A percentile compares a stretch with the other conserved stretches of the same genome.
These are phyloP conservation scores for Fusarium sp. DNA, from an alignment of 2,329 filamentous ascomycete genomes.

Conservation along the genomic window DNA sequence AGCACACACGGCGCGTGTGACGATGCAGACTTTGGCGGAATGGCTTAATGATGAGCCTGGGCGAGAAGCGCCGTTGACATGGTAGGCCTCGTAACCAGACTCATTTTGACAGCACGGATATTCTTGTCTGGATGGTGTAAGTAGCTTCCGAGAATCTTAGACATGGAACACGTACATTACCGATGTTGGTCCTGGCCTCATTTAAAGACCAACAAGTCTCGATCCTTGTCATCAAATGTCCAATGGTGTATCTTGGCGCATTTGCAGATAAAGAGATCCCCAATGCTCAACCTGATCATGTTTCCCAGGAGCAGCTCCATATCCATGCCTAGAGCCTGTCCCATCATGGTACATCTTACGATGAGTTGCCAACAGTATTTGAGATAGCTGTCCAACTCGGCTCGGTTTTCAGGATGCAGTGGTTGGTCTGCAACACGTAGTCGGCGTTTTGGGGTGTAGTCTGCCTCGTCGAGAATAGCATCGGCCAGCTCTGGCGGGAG, in stretches of 20 bases:
- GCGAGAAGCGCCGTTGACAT: not conserved
- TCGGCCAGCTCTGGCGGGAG: slow-evolving; percentile 6
- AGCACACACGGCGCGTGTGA: not conserved
- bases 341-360: slow-evolving; percentile 16
- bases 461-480: not conserved
- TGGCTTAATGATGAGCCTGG: not conserved
- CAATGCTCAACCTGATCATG: not conserved
- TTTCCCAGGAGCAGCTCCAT: not conserved
- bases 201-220: not conserved
- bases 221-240: not conserved
- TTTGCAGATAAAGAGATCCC: not conserved
- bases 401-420: not conserved
- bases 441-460: not conserved
- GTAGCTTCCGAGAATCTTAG: not conserved
- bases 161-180: not conserved
- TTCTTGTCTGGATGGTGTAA: not conserved
- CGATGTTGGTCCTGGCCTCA: not conserved
- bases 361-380: slow-evolving; percentile 25
- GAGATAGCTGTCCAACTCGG: slow-evolving; percentile 1
- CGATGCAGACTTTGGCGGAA: not conserved
- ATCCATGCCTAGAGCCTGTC: not conserved
- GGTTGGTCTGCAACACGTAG: not conserved
- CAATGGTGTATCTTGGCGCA: not conserved
- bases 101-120: not conserved
- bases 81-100: not conserved